Percentiles rank a stretch among this genome's conserved stretches.
phyloP scores from a whole-genome alignment of 306 rosid genomes.

The Acacia acuminata region DNA sequence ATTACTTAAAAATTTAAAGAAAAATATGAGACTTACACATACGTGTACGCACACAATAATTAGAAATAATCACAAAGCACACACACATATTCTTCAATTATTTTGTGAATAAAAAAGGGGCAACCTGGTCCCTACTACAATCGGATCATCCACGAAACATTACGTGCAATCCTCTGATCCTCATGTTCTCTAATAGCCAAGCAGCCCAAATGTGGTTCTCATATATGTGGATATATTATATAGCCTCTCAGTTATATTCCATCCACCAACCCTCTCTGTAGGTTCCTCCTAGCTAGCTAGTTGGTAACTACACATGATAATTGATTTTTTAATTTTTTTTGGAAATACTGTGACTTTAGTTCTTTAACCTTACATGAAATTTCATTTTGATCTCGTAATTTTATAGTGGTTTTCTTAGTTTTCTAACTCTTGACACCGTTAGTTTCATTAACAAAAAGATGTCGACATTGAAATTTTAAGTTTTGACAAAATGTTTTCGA shows the following conservation, averaged over 20 bases:
- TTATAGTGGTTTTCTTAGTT: no score
- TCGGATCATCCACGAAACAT: neutral
- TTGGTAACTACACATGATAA: neutral
- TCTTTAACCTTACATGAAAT: no score
- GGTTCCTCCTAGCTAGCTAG: neutral
- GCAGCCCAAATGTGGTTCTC: neutral
- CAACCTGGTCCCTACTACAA: neutral
- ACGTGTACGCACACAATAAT: neutral
- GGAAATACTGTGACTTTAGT: no score
- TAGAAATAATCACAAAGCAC: neutral
- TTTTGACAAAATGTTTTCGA: no score
- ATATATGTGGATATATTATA: neutral
- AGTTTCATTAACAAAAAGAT: no score
- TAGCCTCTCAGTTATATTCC: neutral
- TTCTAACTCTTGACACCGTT: no score
- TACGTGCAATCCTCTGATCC: neutral
- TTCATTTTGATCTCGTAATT: no score
- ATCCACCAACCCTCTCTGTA: neutral
- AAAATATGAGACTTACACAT: neutral
- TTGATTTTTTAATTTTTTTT: no score
- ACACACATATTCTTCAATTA: neutral
- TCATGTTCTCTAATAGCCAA: neutral
- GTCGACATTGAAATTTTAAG: no score
- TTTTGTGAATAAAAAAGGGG: neutral
- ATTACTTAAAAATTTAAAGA: neutral